Conservation (phyloP, 257 asterid genomes). For the Solanum ossicruentum region DNA sequence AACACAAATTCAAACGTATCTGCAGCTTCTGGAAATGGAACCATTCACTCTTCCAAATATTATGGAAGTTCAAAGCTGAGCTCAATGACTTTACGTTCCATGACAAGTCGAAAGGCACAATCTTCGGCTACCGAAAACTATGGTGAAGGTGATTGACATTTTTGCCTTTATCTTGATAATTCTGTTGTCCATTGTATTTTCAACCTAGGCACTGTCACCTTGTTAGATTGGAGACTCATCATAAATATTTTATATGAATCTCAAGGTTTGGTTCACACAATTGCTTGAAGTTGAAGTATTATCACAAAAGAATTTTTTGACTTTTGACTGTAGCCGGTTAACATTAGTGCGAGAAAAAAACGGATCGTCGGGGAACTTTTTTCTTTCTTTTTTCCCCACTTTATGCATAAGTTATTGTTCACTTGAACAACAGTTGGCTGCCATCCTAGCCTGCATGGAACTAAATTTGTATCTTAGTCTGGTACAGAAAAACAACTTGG, state of each 20-base stretch:
- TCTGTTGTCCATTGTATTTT: not conserved
- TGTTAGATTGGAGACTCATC: not conserved
- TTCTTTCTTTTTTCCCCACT: not conserved
- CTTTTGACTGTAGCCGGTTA: not conserved
- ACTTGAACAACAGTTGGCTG: not conserved
- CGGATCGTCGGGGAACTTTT: not conserved
- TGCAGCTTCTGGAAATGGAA: slow-evolving; percentile 55
- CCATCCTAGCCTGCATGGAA: not conserved
- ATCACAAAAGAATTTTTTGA: not conserved
- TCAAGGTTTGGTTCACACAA: not conserved
- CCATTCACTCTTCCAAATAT: slow-evolving; percentile 48
- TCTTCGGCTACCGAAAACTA: slow-evolving; percentile 46
- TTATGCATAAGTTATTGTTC: not conserved
- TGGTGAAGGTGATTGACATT: slow-evolving; percentile 65
- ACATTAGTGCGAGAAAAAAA: not conserved
- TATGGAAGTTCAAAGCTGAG: slow-evolving; percentile 51
- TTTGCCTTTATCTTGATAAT: not conserved
- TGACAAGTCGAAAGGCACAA: slow-evolving; percentile 62
- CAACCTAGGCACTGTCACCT: not conserved
- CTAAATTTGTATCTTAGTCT: not conserved
- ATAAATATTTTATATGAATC: not conserved
- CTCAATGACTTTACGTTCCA: slow-evolving; percentile 49
- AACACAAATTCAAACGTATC: slow-evolving; percentile 37
- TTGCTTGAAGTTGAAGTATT: not conserved
- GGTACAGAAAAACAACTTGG: not conserved